phyloP scores from a whole-genome alignment of 2,329 filamentous ascomycete species.

The Xylaria sp. region DNA sequence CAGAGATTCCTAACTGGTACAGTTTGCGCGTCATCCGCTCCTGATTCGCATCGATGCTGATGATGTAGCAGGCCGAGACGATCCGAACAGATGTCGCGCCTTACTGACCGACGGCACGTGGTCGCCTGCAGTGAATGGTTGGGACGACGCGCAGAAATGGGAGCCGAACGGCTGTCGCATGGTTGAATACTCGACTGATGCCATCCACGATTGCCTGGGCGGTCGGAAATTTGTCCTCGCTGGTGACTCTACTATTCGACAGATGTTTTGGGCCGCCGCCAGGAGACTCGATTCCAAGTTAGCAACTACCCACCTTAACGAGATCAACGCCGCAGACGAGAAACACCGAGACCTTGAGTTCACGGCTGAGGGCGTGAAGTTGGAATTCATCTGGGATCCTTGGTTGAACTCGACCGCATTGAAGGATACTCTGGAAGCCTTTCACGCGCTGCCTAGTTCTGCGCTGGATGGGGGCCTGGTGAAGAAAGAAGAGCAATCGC shows the following conservation, averaged over 20 bases:
- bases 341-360: slow-evolving; percentile 44
- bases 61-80: slow-evolving; percentile 18
- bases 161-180: slow-evolving; percentile 56
- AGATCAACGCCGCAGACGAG: slow-evolving; percentile 28
- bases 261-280: slow-evolving; percentile 55
- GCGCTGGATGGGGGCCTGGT: slow-evolving; percentile 17
- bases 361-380: slow-evolving; percentile 38
- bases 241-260: slow-evolving; percentile 55
- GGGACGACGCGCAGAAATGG: slow-evolving; percentile 40
- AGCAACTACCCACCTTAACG: slow-evolving; percentile 34
- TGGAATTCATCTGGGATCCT: slow-evolving; percentile 60
- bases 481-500: slow-evolving; percentile 28
- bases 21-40: background rate
- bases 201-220: slow-evolving; percentile 48
- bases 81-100: slow-evolving; percentile 26
- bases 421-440: slow-evolving; percentile 37
- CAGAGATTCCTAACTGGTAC: slow-evolving; percentile 21
- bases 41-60: slow-evolving; percentile 14
- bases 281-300: slow-evolving; percentile 41
- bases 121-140: slow-evolving; percentile 16
- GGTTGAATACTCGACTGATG: slow-evolving; percentile 47
- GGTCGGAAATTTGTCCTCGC: slow-evolving; percentile 51
- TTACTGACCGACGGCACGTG: slow-evolving; percentile 28
- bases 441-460: slow-evolving; percentile 23
- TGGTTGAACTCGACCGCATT: slow-evolving; percentile 49